These are phyloP conservation scores for Ogataea sp. DNA, from an alignment of 805 yeast species.

Conservation along the genomic window DNA sequence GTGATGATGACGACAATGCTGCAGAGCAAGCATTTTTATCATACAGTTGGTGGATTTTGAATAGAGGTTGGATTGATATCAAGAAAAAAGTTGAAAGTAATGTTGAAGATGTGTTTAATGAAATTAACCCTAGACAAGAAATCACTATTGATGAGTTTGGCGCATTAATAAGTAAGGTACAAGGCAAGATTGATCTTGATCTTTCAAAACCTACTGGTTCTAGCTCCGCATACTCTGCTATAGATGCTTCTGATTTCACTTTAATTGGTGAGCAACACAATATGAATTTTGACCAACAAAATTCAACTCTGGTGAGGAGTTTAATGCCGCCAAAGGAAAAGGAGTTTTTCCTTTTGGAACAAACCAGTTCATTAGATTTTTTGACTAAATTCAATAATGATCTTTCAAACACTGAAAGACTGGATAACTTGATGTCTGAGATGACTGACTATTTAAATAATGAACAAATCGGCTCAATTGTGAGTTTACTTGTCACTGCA, in stretches of 20 bases:
- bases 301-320: constrained; percentile 5
- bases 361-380: constrained; percentile 38
- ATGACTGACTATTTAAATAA: constrained; percentile 20
- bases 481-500: constrained; percentile 30
- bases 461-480: constrained; percentile 21
- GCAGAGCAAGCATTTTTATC: constrained; percentile 80
- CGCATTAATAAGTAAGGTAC: constrained; percentile 30
- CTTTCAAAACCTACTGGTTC: background rate
- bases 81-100: constrained; percentile 43
- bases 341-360: constrained; percentile 47
- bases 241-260: constrained; percentile 2
- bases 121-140: constrained; percentile 66
- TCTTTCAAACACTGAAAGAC: constrained; percentile 15
- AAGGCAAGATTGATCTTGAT: constrained; percentile 24
- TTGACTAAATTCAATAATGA: constrained; percentile 21
- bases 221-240: background rate
- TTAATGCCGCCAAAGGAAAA: constrained; percentile 44
- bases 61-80: constrained; percentile 70
- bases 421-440: constrained; percentile 22
- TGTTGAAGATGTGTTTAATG: constrained; percentile 54
- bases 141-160: constrained; percentile 56
- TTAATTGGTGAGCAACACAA: constrained; percentile 4
- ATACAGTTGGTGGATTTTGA: constrained; percentile 89
- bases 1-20: constrained; percentile 31
- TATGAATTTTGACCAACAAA: too few relatives aligned